Evolutionary conservation across 2,329 filamentous ascomycete species (phyloP), one percentile per base, ranked within the genome.

Genomic region (Zasmidium cellare): DNA sequence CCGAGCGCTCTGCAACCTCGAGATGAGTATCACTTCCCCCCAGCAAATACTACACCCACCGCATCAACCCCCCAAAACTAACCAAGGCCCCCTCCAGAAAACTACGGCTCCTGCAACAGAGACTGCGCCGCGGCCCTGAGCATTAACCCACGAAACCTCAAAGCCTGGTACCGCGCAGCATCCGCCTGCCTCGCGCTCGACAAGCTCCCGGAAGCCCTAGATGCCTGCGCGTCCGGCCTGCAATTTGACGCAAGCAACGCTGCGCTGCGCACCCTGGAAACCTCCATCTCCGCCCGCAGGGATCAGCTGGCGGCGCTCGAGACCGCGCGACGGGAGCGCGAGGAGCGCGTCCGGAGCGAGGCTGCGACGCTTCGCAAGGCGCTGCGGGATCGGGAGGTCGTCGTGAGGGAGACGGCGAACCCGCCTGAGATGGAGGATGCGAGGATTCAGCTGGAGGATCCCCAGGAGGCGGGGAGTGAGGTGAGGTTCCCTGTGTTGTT

Each of bases 341-440:
- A 80, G 67, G 82, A 80, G 65, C 82, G 74, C 58, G 80, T 80
- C 61, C 82, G 82, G 64, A 77, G 80, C 7, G 81, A 90, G 60
- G 81, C 80, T 55, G 66, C 77, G 19, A 83, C 91, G 1, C 69
- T 81, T 9, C 62, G 63, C 35, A 65, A 74, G 3, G 79, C 79
- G 6, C 77, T 97, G 12, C 80, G 79, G 65, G 87, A 89, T 2
- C 80, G 92, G n/a, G 83, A 84, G 51, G 90, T 97, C 70, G 78
- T 79, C 20, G 84, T 83, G 9, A 81, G 89, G 55, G 81, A 77
- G 52, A 93, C 91, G 11, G 79, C 80, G 6, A 81, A 88, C 69
- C 86, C 90, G 35, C 92, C 92, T 0, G 90, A 97, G 69, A 88
- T 96, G 82, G 92, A 96, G 75, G 93, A 96, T 73, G 91, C 91